These are phyloP conservation scores for Globisporangium cederbergense DNA, from an alignment of 352 stramenopile genomes.

Conservation along the genomic window DNA sequence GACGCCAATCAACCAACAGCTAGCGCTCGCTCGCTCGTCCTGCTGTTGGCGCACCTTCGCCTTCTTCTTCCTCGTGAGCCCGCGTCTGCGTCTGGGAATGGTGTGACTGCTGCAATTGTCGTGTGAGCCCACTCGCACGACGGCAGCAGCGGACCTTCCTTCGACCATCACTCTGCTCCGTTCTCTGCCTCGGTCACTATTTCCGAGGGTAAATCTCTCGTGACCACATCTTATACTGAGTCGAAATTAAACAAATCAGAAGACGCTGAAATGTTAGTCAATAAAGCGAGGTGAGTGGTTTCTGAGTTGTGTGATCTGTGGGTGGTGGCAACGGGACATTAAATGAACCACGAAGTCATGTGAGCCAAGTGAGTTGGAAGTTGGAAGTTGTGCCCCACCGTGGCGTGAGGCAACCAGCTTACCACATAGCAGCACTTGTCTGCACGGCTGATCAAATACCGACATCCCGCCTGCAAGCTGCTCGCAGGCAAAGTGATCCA, in stretches of 20 bases:
- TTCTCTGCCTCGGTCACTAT: slow-evolving; percentile 11
- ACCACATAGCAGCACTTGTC: background rate
- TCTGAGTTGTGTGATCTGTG: background rate
- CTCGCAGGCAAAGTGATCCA: too few species aligned
- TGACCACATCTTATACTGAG: background rate
- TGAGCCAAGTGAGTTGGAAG: background rate
- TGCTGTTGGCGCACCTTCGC: background rate
- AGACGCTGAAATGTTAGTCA: background rate
- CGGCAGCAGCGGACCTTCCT: background rate
- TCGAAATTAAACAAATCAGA: background rate
- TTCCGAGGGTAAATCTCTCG: background rate
- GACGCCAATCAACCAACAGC: background rate
- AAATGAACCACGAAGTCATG: background rate
- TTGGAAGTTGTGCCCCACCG: too few species aligned
- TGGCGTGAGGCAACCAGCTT: background rate
- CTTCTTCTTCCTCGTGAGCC: background rate
- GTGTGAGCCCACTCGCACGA: background rate
- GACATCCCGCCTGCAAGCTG: too few species aligned
- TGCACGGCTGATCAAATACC: background rate
- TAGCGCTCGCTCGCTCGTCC: background rate
- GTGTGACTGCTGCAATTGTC: background rate
- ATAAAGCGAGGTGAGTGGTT: slow-evolving; percentile 1
- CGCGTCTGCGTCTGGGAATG: background rate
- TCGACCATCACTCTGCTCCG: slow-evolving; percentile 9
- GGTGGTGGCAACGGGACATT: background rate